Evolutionary conservation across 2,329 filamentous ascomycete species (phyloP).

Genomic region (Alternaria triticina): DNA sequence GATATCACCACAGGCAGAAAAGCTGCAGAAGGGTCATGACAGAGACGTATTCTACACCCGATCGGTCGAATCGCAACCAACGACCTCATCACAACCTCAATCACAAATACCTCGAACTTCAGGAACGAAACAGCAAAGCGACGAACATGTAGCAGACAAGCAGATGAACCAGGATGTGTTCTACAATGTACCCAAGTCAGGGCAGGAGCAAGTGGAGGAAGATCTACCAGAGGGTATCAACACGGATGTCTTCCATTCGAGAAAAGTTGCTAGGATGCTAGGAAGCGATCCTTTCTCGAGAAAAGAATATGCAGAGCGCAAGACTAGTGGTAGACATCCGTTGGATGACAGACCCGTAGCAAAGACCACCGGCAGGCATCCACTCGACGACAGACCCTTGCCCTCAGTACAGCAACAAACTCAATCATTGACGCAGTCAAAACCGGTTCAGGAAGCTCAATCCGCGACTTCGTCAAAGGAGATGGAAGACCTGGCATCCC

Average conservation of each 20-base stretch:
- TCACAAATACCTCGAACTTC: constrained; percentile 62
- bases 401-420: constrained; percentile 10
- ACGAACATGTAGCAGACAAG: constrained; percentile 50
- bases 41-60: constrained; percentile 64
- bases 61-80: constrained; percentile 54
- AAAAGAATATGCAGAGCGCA: constrained; percentile 44
- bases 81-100: constrained; percentile 60
- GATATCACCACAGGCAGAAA: constrained; percentile 26
- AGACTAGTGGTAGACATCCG: constrained; percentile 23
- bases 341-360: constrained; percentile 14
- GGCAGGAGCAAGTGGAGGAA: constrained; percentile 43
- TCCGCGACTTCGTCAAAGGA: constrained; percentile 38
- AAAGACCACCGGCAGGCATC: constrained; percentile 8
- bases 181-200: constrained; percentile 37
- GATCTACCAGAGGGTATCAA: constrained; percentile 65
- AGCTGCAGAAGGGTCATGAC: constrained; percentile 51
- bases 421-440: constrained; percentile 17
- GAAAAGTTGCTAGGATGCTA: constrained; percentile 62
- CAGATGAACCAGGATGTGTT: constrained; percentile 63
- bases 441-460: constrained; percentile 15
- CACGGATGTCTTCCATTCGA: constrained; percentile 67
- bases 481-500: constrained; percentile 55
- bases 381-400: constrained; percentile 17
- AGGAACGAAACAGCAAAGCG: constrained; percentile 54
- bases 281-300: constrained; percentile 52